phyloP scores from a whole-genome alignment of 2,329 filamentous ascomycete species.

The Trichothecium roseum region DNA sequence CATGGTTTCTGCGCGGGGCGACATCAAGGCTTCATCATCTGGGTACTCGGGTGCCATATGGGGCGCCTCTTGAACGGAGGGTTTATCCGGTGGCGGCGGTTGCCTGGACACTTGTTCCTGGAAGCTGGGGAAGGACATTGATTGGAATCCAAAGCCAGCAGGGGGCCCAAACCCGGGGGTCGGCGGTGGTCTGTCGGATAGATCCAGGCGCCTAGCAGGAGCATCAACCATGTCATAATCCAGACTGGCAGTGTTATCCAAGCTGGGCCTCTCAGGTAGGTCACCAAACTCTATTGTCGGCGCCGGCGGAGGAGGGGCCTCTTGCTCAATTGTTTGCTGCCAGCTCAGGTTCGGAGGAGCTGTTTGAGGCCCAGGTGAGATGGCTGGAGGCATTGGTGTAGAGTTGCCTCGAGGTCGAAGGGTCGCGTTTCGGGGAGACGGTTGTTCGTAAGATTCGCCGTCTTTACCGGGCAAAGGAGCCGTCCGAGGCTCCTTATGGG shows the following conservation, averaged over 20 bases:
- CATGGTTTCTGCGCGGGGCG: slow-evolving; percentile 63
- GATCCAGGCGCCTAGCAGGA: too few species aligned
- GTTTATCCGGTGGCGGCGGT: background rate
- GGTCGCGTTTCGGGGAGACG: slow-evolving; percentile 11
- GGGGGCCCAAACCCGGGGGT: slow-evolving; percentile 1
- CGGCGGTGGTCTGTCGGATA: too few species aligned
- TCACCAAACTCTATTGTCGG: slow-evolving; percentile 11
- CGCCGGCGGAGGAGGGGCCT: slow-evolving; percentile 3
- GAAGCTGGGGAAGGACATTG: background rate
- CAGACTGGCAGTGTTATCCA: slow-evolving; percentile 10
- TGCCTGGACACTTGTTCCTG: background rate
- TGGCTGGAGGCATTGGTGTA: slow-evolving; percentile 35
- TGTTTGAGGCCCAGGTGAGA: slow-evolving; percentile 55
- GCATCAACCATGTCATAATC: too few species aligned
- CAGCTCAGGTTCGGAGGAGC: slow-evolving; percentile 55
- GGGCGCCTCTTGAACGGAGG: slow-evolving; percentile 20
- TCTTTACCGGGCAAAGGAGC: slow-evolving; percentile 49
- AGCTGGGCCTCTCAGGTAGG: slow-evolving; percentile 24
- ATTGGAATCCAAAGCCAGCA: background rate
- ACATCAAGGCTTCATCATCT: slow-evolving; percentile 51
- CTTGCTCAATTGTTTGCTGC: slow-evolving; percentile 31
- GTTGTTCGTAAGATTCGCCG: slow-evolving; percentile 26
- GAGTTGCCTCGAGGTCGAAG: slow-evolving; percentile 40
- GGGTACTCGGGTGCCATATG: slow-evolving; percentile 24
- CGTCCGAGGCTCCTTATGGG: slow-evolving; percentile 46